These are phyloP conservation scores for Alternaria sp. DNA, from an alignment of 2,329 filamentous ascomycete species.

Conservation along the genomic window DNA sequence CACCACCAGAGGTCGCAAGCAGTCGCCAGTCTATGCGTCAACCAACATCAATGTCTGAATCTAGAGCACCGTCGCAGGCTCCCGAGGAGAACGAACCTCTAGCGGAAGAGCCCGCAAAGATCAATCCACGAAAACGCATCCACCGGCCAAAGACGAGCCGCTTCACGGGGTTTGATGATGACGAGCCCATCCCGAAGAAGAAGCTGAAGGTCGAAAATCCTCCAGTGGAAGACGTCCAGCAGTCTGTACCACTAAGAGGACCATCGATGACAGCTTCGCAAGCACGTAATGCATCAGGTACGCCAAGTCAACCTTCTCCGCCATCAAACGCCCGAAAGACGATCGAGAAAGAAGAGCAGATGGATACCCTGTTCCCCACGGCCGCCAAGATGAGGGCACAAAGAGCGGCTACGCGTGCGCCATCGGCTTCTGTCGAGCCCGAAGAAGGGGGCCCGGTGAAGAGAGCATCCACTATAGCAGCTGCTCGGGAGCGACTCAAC, in stretches of 20 bases:
- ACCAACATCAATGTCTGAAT: constrained; percentile 22
- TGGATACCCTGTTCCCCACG: constrained; percentile 77
- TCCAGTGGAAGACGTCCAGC: constrained; percentile 35
- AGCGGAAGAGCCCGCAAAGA: constrained; percentile 28
- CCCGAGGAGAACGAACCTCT: constrained; percentile 20
- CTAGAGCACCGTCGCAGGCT: constrained; percentile 24
- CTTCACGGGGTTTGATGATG: constrained; percentile 78
- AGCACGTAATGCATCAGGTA: constrained; percentile 22
- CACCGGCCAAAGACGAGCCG: constrained; percentile 52
- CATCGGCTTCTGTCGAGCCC: constrained; percentile 36
- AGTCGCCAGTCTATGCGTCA: constrained; percentile 22
- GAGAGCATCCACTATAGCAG: constrained; percentile 24
- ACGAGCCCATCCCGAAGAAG: constrained; percentile 39
- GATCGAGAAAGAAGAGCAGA: constrained; percentile 58
- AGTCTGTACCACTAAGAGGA: constrained; percentile 11
- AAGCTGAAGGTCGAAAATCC: constrained; percentile 33
- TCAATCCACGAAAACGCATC: constrained; percentile 39
- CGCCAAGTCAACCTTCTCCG: constrained; percentile 32
- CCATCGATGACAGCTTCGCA: constrained; percentile 14
- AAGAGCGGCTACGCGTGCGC: constrained; percentile 50
- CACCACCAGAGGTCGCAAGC: constrained; percentile 15
- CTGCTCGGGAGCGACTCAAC: constrained; percentile 47
- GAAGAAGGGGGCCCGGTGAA: constrained; percentile 47
- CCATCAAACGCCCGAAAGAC: constrained; percentile 48
- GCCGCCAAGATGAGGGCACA: constrained; percentile 81